Evolutionary conservation across 768 basidiomycete genomes (phyloP), one percentile per base, ranked within the genome.

Genomic region (Amanita exitialis): DNA sequence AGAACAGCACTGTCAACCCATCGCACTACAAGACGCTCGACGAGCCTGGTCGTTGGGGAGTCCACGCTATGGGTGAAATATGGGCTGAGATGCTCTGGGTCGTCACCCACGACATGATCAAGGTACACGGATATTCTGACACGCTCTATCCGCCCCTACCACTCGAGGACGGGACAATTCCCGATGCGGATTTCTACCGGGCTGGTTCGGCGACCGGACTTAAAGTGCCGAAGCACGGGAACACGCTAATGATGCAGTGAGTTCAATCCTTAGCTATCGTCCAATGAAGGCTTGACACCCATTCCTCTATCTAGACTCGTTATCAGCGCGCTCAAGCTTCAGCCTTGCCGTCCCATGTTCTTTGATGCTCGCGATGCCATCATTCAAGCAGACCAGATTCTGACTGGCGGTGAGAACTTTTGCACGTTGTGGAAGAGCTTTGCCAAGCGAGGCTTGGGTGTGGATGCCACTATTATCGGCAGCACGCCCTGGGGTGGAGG

Each of bases 401-500:
- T 96, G 53, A 97, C 95, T 3, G 89, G 83, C 12, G 95, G 95
- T 3, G 90, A 92, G 78, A 99, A 99, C 74, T 71, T 75, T 58
- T 99, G 95, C 65, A 72, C 73, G 12, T 67, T 99, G 56, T 97
- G 92, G 93, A 68, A 75, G 52, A 90, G 80, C 38, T 99, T 97
- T 63, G 76, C 89, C 5, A 67, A 76, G 57, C 76, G 90, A 32
- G 95, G 95, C 0, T 67, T 98, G 43, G 94, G 94, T 3, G 62
- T 70, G 9, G 83, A 92, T 58, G 89, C 95, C 3, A 68, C 57
- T 13, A 78, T 97, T 36, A 69, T 77, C 27, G 86, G 89, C 47
- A 70, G 76, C 53, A 90, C 89, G 6, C 92, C 91, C 15, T 96
- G 93, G 93, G 93, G 93, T 60, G 90, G 91, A 77, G 93, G 92